Evolutionary conservation across 257 asterid species (phyloP).

Genomic region (Solanum boliviense): DNA sequence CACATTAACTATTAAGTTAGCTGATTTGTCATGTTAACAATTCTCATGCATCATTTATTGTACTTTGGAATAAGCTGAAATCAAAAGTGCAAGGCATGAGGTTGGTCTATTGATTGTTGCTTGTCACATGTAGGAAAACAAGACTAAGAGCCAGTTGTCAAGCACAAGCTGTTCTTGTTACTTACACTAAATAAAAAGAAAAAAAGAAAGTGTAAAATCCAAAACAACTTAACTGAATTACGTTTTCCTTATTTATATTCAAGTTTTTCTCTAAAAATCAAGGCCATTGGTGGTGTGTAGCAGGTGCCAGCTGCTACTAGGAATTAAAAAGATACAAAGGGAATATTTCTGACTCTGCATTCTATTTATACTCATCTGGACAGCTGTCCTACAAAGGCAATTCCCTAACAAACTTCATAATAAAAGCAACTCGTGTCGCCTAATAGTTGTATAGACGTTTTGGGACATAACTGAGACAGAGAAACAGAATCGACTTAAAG

Average conservation of each 20-base stretch:
- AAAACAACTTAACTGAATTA: not conserved
- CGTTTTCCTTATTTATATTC: not conserved
- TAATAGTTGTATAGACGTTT: not conserved
- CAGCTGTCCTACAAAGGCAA: not conserved
- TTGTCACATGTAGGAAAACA: not conserved
- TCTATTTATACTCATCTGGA: not conserved
- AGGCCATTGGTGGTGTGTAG: not conserved
- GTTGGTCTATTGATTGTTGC: not conserved
- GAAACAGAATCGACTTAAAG: not conserved
- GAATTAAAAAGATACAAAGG: not conserved
- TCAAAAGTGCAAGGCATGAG: not conserved
- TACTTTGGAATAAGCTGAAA: not conserved
- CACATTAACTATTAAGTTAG: not conserved
- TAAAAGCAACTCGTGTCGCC: not conserved
- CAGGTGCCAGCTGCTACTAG: not conserved
- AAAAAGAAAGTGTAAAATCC: not conserved
- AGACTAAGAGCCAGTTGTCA: not conserved
- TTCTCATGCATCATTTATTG: not conserved
- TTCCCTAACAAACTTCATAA: not conserved
- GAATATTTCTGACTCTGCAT: not conserved
- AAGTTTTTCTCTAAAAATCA: not conserved
- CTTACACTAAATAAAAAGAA: not conserved
- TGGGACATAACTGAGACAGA: not conserved
- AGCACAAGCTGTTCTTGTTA: not conserved
- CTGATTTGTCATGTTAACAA: not conserved